Evolutionary conservation across 805 yeast genomes (phyloP).

Genomic region (Saccharomycopsis sp.): DNA sequence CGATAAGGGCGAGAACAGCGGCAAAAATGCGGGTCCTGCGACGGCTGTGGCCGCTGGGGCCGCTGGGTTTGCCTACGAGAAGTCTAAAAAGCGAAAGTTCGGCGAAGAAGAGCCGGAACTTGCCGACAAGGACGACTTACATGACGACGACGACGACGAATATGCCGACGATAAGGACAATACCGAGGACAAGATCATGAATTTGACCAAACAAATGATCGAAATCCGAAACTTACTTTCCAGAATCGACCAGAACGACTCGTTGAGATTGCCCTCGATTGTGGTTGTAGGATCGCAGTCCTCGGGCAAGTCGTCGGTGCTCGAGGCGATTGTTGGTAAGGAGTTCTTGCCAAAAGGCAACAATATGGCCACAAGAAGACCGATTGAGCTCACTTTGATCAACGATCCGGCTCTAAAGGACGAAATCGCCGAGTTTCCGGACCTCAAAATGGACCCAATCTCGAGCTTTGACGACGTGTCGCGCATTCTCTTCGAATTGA

Average conservation of each 20-base stretch:
- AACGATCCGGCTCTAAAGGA: slow-evolving; percentile 68
- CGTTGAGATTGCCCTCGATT: slow-evolving; percentile 83
- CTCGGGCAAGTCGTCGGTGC: slow-evolving; percentile 93
- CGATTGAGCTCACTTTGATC: slow-evolving; percentile 88
- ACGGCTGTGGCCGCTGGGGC: slow-evolving; percentile 22
- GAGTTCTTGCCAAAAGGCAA: slow-evolving; percentile 96
- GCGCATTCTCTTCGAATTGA: slow-evolving; percentile 76
- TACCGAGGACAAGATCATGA: slow-evolving; percentile 76
- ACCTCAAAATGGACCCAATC: slow-evolving; percentile 70
- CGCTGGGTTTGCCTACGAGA: slow-evolving; percentile 26
- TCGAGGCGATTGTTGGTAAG: slow-evolving; percentile 96
- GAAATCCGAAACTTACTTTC: slow-evolving; percentile 80
- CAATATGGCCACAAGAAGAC: slow-evolving; percentile 97
- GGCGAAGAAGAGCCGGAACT: slow-evolving; percentile 24
- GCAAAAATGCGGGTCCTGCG: neutral
- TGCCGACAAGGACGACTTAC: slow-evolving; percentile 48
- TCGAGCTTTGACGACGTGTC: slow-evolving; percentile 89
- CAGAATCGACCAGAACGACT: slow-evolving; percentile 67
- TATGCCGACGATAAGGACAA: slow-evolving; percentile 48
- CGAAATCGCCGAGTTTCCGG: slow-evolving; percentile 91
- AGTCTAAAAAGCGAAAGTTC: no score
- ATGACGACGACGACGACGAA: slow-evolving; percentile 38
- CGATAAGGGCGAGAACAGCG: neutral
- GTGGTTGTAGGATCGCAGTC: slow-evolving; percentile 97
- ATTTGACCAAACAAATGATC: slow-evolving; percentile 91